Evolutionary conservation across 192 early-diverging fungal genomes (phyloP).

Genomic region (Powellomyces hirtus): DNA sequence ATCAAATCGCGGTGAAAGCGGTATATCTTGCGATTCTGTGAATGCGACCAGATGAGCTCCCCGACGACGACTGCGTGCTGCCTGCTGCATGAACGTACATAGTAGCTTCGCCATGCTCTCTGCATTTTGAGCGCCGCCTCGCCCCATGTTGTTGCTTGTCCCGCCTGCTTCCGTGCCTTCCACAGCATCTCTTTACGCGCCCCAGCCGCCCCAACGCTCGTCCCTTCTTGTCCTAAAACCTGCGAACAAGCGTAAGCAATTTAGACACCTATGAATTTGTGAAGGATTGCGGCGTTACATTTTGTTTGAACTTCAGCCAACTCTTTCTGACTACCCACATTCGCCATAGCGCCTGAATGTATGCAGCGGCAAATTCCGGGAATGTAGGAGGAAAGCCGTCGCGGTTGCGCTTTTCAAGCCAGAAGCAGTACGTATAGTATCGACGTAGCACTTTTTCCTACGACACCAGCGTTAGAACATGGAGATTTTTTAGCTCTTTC

Average conservation of each 20-base stretch:
- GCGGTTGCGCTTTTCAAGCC: conserved; percentile 28
- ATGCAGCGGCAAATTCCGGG: conserved; percentile 50
- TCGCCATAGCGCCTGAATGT: conserved; percentile 50
- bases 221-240: background rate
- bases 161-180: conserved; percentile 26
- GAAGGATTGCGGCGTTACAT: conserved; percentile 27
- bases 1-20: conserved; percentile 55
- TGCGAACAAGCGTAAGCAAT: too few species aligned
- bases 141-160: conserved; percentile 29
- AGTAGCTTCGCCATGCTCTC: conserved; percentile 46
- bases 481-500: too few species aligned
- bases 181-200: conserved; percentile 37
- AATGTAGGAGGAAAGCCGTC: conserved; percentile 42
- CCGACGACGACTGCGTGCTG: background rate
- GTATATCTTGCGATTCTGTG: conserved; percentile 50
- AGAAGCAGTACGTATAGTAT: conserved; percentile 40
- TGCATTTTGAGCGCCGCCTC: conserved; percentile 50
- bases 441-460: conserved; percentile 50
- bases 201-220: too few species aligned
- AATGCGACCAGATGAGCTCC: too few species aligned
- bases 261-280: too few species aligned
- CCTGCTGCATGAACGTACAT: conserved; percentile 39
- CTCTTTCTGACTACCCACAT: conserved; percentile 35
- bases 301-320: conserved; percentile 30
- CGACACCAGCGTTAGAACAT: too few species aligned